phyloP scores from a whole-genome alignment of 805 yeast genomes.

The Sugiyamaella mastotermitis region DNA sequence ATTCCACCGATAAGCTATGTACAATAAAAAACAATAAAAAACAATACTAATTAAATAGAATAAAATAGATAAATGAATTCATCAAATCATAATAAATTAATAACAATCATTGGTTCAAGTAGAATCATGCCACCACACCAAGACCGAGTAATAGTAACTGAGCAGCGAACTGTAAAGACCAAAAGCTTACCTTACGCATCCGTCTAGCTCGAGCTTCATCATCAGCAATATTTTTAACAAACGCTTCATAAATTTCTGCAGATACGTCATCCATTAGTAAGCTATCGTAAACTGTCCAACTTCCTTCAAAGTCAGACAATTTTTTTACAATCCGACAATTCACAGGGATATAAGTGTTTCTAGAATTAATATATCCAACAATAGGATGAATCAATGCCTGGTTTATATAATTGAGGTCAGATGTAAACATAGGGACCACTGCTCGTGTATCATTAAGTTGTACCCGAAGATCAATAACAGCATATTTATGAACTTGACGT shows the following conservation, averaged over 20 bases:
- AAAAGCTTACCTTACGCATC: constrained; percentile 79
- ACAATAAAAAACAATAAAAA: too few relatives aligned
- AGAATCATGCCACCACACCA: constrained; percentile 55
- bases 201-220: constrained; percentile 71
- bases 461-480: constrained; percentile 73
- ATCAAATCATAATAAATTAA: constrained; percentile 1
- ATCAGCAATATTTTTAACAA: constrained; percentile 82
- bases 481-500: constrained; percentile 43
- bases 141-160: constrained; percentile 80
- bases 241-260: constrained; percentile 83
- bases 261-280: constrained; percentile 86
- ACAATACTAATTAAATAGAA: too few relatives aligned
- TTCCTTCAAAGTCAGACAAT: constrained; percentile 81
- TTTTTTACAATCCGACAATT: constrained; percentile 75
- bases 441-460: constrained; percentile 84
- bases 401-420: constrained; percentile 86
- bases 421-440: constrained; percentile 75
- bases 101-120: too few relatives aligned
- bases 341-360: constrained; percentile 84
- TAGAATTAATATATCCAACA: constrained; percentile 88
- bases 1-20: too few relatives aligned
- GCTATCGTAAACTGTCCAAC: constrained; percentile 95
- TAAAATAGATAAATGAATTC: background rate
- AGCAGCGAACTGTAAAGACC: constrained; percentile 81
- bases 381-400: constrained; percentile 90